A percentile compares a stretch with the other conserved stretches of the same genome.
phyloP scores from a whole-genome alignment of 2,329 filamentous ascomycete genomes.

The Paramyrothecium sp. region DNA sequence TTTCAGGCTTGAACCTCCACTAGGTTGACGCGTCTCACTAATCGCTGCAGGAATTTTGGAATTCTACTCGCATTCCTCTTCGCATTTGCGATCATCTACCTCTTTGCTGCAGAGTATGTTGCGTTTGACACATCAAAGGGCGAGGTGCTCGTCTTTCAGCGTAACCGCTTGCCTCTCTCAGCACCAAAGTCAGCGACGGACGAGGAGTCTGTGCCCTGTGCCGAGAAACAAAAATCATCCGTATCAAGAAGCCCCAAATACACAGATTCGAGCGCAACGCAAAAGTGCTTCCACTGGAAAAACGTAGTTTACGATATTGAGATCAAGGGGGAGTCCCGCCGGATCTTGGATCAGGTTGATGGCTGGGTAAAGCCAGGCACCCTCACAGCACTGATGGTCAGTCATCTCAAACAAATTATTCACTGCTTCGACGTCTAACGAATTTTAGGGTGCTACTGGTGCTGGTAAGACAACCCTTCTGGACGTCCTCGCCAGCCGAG shows the following conservation, averaged over 20 bases:
- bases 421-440: background rate
- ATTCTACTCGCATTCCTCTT: slow-evolving; percentile 50
- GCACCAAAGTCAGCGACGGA: slow-evolving; percentile 7
- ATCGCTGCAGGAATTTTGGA: slow-evolving; percentile 42
- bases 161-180: slow-evolving; percentile 26
- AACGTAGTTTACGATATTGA: slow-evolving; percentile 71
- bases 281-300: slow-evolving; percentile 62
- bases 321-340: slow-evolving; percentile 60
- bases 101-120: slow-evolving; percentile 46
- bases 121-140: slow-evolving; percentile 53
- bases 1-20: background rate
- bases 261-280: background rate
- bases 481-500: slow-evolving; percentile 60
- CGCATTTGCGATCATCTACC: slow-evolving; percentile 43
- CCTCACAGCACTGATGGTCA: slow-evolving; percentile 63
- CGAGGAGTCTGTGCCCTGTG: background rate
- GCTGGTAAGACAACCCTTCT: slow-evolving; percentile 65
- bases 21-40: background rate
- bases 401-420: background rate
- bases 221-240: background rate
- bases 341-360: slow-evolving; percentile 67
- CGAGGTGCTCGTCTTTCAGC: slow-evolving; percentile 56
- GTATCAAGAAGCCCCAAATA: background rate
- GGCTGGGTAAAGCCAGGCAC: slow-evolving; percentile 74
- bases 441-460: slow-evolving; percentile 25